Evolutionary conservation across 805 yeast species (phyloP).

Genomic region (Starmerella riodocensis): DNA sequence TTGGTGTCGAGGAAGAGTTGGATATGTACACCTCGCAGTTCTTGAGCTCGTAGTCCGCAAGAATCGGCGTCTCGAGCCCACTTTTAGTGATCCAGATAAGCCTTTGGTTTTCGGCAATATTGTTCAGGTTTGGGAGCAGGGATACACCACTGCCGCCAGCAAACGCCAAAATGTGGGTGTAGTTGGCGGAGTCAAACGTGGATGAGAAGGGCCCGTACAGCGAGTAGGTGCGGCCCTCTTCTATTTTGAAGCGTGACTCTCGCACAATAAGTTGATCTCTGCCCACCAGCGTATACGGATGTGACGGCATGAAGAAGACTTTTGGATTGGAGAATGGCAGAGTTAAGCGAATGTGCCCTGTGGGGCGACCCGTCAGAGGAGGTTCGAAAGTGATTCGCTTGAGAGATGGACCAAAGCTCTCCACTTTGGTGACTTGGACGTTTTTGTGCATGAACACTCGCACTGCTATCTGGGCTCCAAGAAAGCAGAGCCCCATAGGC

Average conservation of each 20-base stretch:
- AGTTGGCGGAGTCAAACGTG: conserved; percentile 19
- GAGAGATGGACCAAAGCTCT: conserved; percentile 33
- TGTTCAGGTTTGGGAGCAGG: conserved; percentile 12
- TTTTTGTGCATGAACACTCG: conserved; percentile 29
- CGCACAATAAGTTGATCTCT: conserved; percentile 30
- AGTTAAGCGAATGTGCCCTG: conserved; percentile 34
- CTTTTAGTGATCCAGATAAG: conserved; percentile 14
- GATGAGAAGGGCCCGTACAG: conserved; percentile 31
- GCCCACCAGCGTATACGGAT: conserved; percentile 39
- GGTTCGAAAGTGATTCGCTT: conserved; percentile 34
- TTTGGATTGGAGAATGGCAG: conserved; percentile 22
- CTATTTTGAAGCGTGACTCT: conserved; percentile 28
- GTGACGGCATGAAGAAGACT: conserved; percentile 32
- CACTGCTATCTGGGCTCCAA: conserved; percentile 44
- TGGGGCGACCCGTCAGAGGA: conserved; percentile 30
- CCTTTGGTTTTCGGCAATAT: conserved; percentile 1
- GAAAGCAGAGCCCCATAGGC: conserved; percentile 36
- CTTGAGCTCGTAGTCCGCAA: conserved; percentile 9
- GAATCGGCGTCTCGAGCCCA: conserved; percentile 3
- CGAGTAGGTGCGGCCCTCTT: conserved; percentile 24
- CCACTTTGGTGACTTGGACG: conserved; percentile 19
- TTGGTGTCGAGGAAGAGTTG: not conserved
- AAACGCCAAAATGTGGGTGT: conserved; percentile 13
- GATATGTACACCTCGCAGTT: conserved; percentile 19
- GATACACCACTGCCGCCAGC: conserved; percentile 24